These are phyloP conservation scores for Fallopia convolvulus DNA, from an alignment of 148 eudicot genomes.

Conservation along the genomic window DNA sequence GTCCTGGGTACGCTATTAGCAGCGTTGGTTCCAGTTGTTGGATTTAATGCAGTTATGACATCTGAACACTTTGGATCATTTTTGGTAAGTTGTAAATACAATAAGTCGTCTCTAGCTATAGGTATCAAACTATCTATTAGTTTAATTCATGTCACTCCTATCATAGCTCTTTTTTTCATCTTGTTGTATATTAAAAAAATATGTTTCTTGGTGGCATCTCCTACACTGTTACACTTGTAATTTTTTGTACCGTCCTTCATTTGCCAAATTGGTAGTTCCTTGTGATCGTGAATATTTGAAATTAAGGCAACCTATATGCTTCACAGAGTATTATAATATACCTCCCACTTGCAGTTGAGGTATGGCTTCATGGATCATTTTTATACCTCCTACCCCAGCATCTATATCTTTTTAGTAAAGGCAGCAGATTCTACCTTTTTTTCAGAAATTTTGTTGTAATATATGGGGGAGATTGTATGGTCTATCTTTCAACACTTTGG, in stretches of 20 bases:
- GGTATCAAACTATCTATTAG: neutral
- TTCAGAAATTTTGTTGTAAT: neutral
- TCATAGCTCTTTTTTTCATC: neutral
- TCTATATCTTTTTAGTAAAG: neutral
- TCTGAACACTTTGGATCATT: conserved; percentile 98
- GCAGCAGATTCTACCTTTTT: neutral
- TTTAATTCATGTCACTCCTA: neutral
- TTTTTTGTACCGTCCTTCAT: neutral
- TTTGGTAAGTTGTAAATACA: conserved; percentile 51
- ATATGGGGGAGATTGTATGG: neutral
- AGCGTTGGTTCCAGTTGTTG: conserved; percentile 97
- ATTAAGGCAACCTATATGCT: no score
- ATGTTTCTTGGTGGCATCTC: neutral
- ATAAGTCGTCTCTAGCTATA: neutral
- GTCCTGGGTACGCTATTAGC: conserved; percentile 91
- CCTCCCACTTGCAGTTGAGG: neutral
- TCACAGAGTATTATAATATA: no score
- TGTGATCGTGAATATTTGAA: no score
- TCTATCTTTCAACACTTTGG: neutral
- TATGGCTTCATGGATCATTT: neutral
- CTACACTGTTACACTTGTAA: neutral
- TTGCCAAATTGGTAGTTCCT: no score
- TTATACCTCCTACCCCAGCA: neutral
- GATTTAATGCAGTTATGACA: conserved; percentile 95
- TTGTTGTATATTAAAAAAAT: neutral